Conservation (phyloP, 1,139 yeast genomes). For the Geotrichum australiense region DNA sequence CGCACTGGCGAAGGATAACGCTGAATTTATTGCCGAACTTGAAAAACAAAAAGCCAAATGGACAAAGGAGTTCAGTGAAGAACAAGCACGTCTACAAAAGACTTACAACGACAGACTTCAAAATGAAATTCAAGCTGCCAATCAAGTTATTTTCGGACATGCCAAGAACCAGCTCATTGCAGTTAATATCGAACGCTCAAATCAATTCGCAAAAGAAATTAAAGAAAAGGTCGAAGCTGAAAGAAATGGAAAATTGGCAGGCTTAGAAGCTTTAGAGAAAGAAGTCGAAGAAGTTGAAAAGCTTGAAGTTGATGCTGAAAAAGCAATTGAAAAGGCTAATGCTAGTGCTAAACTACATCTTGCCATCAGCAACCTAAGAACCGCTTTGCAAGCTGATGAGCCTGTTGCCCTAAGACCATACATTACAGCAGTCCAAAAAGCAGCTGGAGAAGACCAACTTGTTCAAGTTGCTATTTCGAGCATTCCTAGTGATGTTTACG, state of each 20-base stretch:
- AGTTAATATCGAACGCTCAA: conserved; percentile 64
- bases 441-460: conserved; percentile 45
- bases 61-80: conserved; percentile 51
- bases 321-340: conserved; percentile 50
- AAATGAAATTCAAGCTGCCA: conserved; percentile 64
- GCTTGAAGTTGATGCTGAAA: conserved; percentile 52
- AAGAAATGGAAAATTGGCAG: conserved; percentile 73
- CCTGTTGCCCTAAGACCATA: conserved; percentile 36
- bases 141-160: conserved; percentile 57
- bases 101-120: conserved; percentile 55
- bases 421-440: conserved; percentile 33
- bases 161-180: conserved; percentile 72
- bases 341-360: conserved; percentile 51
- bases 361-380: conserved; percentile 49
- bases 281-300: conserved; percentile 55
- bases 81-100: conserved; percentile 55
- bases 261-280: conserved; percentile 52
- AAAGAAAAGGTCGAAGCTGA: conserved; percentile 64
- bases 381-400: conserved; percentile 37
- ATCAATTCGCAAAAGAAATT: conserved; percentile 60
- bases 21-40: conserved; percentile 35
- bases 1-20: conserved; percentile 23
- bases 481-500: conserved; percentile 44
- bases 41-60: conserved; percentile 48
- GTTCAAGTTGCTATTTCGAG: conserved; percentile 39